A percentile compares a stretch with the other conserved stretches of the same genome.
phyloP scores from a whole-genome alignment of 495 filamentous ascomycete genomes.

The Lasiosphaeria ovina region DNA sequence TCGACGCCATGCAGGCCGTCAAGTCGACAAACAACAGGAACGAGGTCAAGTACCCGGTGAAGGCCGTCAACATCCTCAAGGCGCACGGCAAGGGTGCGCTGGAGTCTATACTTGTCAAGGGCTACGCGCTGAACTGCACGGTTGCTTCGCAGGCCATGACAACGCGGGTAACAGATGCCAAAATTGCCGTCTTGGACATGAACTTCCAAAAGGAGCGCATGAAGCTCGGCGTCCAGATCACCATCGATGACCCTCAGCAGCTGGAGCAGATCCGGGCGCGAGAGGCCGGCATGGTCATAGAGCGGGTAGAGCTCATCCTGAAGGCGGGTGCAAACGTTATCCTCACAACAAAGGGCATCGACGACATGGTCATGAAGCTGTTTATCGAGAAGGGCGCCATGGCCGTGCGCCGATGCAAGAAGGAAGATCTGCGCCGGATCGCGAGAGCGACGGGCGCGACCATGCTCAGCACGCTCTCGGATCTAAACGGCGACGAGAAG shows the following conservation, averaged over 20 bases:
- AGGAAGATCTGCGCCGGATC: constrained; percentile 95
- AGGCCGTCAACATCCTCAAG: constrained; percentile 98
- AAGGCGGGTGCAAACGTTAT: constrained; percentile 97
- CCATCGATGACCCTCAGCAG: constrained; percentile 93
- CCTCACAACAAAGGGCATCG: constrained; percentile 96
- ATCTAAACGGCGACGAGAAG: constrained; percentile 95
- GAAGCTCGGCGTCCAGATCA: constrained; percentile 98
- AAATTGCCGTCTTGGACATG: constrained; percentile 96
- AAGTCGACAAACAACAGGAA: constrained; percentile 85
- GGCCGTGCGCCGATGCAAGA: constrained; percentile 96
- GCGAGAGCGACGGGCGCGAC: constrained; percentile 95
- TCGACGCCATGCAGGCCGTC: constrained; percentile 94
- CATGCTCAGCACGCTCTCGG: constrained; percentile 85
- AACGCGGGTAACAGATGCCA: constrained; percentile 87
- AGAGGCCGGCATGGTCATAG: constrained; percentile 88
- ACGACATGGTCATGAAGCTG: constrained; percentile 89
- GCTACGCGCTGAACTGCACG: constrained; percentile 98
- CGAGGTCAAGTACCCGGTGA: constrained; percentile 96
- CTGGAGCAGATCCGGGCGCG: constrained; percentile 94
- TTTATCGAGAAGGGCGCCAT: constrained; percentile 96
- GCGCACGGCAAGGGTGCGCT: constrained; percentile 90
- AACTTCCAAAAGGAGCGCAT: constrained; percentile 98
- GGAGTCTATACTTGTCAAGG: constrained; percentile 90
- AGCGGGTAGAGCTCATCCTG: constrained; percentile 94
- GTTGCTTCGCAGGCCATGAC: constrained; percentile 98